Evolutionary conservation across 495 filamentous ascomycete genomes (phyloP), one percentile per base, ranked within the genome.

Genomic region (Umbilicaria muhlenbergii): DNA sequence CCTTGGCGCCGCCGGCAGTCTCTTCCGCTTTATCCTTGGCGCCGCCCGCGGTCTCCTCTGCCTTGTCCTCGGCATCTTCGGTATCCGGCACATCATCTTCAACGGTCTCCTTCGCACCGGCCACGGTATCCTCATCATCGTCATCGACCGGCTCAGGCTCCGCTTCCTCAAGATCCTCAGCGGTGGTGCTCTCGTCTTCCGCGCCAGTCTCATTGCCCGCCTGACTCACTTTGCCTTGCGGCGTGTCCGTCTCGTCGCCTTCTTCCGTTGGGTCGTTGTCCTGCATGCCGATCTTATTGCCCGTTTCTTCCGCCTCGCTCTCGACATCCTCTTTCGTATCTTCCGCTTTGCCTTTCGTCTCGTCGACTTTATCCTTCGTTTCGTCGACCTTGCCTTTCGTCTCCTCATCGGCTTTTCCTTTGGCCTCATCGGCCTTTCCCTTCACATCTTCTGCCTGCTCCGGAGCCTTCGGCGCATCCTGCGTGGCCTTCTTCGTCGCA

Each of bases 261-360:
- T 62, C 60, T 6, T 59, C 51, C 7, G 43, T 50, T 19, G 54
- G 53, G 18, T 57, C 59, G 15, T 62, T 59, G 42, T 59, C 58
- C 39, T 53, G 47, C 3, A 53, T 14, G 14, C 48, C 40, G 38
- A 53, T 44, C 14, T 52, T 48, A 11, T 50, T 45, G 7, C 36
- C 52, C 18, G 50, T 49, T 12, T 56, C 54, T 36, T 54, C 59
- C 32, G 47, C 51, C 8, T 53, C 56, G 38, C 57, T 52, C 33
- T 60, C 43, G 34, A 44, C 50, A 13, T 57, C 45, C 3, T 58
- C 15, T 7, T 39, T 36, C 0, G 45, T 51, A n/a, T 63, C 60
- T 38, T 63, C 53, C 31, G 48, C 52, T 32, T 55, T 36, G 42
- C 51, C 47, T 43, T 57, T 53, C 19, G 53, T 51, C 36, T 61